Evolutionary conservation across 2,329 filamentous ascomycete genomes (phyloP).

Genomic region (Orbilia quercus): DNA sequence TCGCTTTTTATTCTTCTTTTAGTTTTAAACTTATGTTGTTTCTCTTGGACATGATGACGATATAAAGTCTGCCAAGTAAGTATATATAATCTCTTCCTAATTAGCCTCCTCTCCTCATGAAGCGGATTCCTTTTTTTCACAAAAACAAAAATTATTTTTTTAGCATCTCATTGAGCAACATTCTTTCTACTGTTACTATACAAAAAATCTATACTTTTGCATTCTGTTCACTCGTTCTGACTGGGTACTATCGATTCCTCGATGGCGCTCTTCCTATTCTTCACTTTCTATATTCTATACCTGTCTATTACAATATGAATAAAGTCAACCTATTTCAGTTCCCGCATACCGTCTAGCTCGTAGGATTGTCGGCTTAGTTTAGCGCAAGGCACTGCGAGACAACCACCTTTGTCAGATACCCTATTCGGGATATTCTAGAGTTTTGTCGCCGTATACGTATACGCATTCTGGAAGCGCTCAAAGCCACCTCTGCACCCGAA

Average conservation of each 20-base stretch:
- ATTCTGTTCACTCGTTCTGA: slow-evolving; percentile 13
- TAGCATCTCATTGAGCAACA: slow-evolving; percentile 23
- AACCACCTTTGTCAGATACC: slow-evolving; percentile 2
- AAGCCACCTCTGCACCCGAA: too few relatives aligned
- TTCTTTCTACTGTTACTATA: slow-evolving; percentile 10
- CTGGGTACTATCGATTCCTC: slow-evolving; percentile 7
- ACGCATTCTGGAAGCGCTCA: too few relatives aligned
- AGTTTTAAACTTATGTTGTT: slow-evolving; percentile 12
- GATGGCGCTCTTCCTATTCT: slow-evolving; percentile 19
- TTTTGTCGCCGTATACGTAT: background rate
- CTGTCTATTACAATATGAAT: slow-evolving; percentile 20
- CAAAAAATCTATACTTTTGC: slow-evolving; percentile 15
- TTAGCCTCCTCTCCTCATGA: slow-evolving; percentile 36
- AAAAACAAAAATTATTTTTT: background rate
- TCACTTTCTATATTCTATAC: background rate
- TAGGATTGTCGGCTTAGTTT: too few relatives aligned
- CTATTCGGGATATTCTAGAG: background rate
- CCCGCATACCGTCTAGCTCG: too few relatives aligned
- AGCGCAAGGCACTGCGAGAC: too few relatives aligned
- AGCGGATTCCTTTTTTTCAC: slow-evolving; percentile 7
- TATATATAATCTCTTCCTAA: slow-evolving; percentile 53
- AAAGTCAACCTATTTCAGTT: background rate
- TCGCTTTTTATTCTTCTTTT: slow-evolving; percentile 43
- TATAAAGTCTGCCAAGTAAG: slow-evolving; percentile 52
- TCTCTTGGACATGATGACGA: slow-evolving; percentile 47